Percentiles rank a stretch among this genome's conserved stretches.
Conservation (phyloP, 495 filamentous ascomycete species). For the Podospora tetraspora region DNA sequence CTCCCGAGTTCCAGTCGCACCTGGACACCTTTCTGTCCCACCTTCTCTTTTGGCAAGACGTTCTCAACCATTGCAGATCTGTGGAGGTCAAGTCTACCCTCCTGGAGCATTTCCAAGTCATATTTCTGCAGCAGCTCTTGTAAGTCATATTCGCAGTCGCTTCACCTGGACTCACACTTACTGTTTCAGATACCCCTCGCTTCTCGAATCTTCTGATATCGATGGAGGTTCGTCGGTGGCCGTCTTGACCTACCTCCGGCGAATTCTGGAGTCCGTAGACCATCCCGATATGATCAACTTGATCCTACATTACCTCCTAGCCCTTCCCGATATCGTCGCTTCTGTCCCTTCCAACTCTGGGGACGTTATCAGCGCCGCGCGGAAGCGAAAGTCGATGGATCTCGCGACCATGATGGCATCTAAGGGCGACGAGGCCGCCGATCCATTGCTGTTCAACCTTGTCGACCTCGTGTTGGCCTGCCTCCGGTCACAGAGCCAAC, state of each 20-base stretch:
- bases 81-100: conserved; percentile 85
- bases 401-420: conserved; percentile 71
- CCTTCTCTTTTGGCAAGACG: conserved; percentile 95
- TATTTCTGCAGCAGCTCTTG: conserved; percentile 93
- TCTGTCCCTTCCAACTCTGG: conserved; percentile 21
- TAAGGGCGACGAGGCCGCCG: conserved; percentile 62
- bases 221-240: conserved; percentile 95
- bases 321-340: conserved; percentile 53
- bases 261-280: conserved; percentile 83
- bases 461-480: conserved; percentile 85
- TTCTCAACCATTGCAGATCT: conserved; percentile 89
- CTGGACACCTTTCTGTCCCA: conserved; percentile 93
- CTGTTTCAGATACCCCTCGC: conserved; percentile 72
- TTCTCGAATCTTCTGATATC: conserved; percentile 92
- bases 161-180: neutral
- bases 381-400: conserved; percentile 82
- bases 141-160: conserved; percentile 40
- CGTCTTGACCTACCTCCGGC: conserved; percentile 86
- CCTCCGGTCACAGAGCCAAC: conserved; percentile 74
- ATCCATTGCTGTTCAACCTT: conserved; percentile 85
- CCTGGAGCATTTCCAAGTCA: conserved; percentile 92
- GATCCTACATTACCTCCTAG: conserved; percentile 88
- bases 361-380: conserved; percentile 54
- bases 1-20: conserved; percentile 65
- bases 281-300: conserved; percentile 89